Base-by-base conservation (phyloP, 352 stramenopile genomes). In the Peronosclerospora sorghi region DNA sequence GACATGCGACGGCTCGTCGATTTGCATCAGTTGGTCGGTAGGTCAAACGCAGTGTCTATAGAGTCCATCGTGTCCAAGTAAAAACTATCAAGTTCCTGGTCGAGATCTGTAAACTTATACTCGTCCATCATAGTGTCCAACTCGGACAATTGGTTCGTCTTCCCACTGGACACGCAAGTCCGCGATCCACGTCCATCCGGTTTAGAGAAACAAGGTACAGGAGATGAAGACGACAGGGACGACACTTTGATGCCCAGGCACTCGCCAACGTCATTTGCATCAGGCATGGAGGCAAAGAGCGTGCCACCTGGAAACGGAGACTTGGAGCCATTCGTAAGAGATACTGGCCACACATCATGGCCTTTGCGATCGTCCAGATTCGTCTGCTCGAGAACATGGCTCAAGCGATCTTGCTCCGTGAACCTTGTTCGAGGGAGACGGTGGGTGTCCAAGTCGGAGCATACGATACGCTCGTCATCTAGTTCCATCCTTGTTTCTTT, bases 21-120 rank as follows among this genome's bases (percentile, higher is more conserved):
- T 6, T 26, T 26, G 4, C 6, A 7, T 69, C 45, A 81, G 54
- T 63, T 81, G 10, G 73, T 75, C 42, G 81, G 62, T 34, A 81
- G 58, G 34, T 85, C 68, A 6, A 86, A 40, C 86, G 3, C 21
- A 26, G 3, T 83, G 60, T 87, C 74, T 5, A 70, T 79, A 39
- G 86, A 70, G 50, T 84, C 75, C 62, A 85, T 84, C 58, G 86
- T 73, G 30, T 84, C 71, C n/a, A n/a, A n/a, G n/a, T n/a, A n/a
- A n/a, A n/a, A n/a, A n/a, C n/a, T n/a, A n/a, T n/a, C n/a, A n/a
- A n/a, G n/a, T n/a, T n/a, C n/a, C n/a, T n/a, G n/a, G n/a, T n/a
- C n/a, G n/a, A n/a, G n/a, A n/a, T n/a, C n/a, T n/a, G n/a, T n/a
- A n/a, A n/a, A n/a, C n/a, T n/a, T n/a, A n/a, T n/a, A n/a, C n/a